Percentiles rank a stretch among this genome's conserved stretches.
Evolutionary conservation across 139 green algal species (phyloP).

Genomic region (Desmodesmus armatus): DNA sequence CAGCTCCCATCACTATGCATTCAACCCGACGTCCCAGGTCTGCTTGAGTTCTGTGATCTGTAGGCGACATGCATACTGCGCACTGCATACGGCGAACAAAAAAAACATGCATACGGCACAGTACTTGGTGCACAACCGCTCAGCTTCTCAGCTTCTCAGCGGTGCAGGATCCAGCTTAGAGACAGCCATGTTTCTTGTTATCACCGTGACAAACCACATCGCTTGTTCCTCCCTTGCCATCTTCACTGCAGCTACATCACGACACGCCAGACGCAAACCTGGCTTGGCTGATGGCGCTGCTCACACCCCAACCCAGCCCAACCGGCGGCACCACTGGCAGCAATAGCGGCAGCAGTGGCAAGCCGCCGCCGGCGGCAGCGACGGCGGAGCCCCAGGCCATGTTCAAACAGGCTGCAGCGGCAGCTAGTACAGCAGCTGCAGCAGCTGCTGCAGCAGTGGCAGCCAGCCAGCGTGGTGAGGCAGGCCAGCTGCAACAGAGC

Average conservation of each 20-base stretch:
- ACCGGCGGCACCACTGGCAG: background rate
- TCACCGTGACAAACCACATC: background rate
- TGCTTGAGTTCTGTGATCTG: too few species aligned
- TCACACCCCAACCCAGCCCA: background rate
- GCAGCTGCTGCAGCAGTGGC: background rate
- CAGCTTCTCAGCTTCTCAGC: too few species aligned
- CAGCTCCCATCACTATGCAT: too few species aligned
- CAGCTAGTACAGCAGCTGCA: background rate
- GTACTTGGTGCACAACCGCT: too few species aligned
- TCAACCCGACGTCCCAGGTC: too few species aligned
- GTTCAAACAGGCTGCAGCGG: background rate
- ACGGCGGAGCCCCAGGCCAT: background rate
- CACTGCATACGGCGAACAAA: too few species aligned
- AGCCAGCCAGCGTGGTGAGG: background rate
- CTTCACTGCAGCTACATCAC: background rate
- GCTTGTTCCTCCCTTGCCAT: background rate
- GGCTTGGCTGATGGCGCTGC: slow-evolving; percentile 36
- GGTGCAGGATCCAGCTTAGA: too few species aligned
- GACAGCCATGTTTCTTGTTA: too few species aligned
- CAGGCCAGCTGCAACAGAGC: background rate
- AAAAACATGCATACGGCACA: too few species aligned
- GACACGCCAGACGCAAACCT: slow-evolving; percentile 19
- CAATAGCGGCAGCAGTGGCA: background rate
- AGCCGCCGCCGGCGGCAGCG: background rate
- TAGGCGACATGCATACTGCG: too few species aligned